phyloP scores from a whole-genome alignment of 2,329 filamentous ascomycete genomes.

The Rachicladosporium sp. region DNA sequence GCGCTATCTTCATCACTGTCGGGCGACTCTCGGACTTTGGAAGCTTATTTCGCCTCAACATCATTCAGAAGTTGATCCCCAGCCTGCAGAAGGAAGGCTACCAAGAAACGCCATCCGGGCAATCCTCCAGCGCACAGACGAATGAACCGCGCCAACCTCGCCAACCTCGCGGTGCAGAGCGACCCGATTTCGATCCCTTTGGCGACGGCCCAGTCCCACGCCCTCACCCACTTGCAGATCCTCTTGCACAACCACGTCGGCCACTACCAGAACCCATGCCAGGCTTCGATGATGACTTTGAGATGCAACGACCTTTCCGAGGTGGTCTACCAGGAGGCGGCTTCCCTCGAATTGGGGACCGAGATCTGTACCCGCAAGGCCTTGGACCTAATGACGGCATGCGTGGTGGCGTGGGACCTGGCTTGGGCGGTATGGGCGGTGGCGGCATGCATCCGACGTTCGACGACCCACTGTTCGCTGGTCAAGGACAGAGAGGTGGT shows the following conservation, averaged over 20 bases:
- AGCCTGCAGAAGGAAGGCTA: constrained; percentile 68
- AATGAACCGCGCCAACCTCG: constrained; percentile 9
- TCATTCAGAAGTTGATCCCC: constrained; percentile 76
- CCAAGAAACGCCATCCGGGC: constrained; percentile 39
- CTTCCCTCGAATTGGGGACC: constrained; percentile 55
- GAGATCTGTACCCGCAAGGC: constrained; percentile 78
- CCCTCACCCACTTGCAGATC: constrained; percentile 48
- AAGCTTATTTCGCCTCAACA: constrained; percentile 58
- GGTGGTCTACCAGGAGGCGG: constrained; percentile 26
- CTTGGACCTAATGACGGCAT: constrained; percentile 78
- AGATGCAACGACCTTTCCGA: constrained; percentile 58
- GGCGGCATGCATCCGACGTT: constrained; percentile 95
- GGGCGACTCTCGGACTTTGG: constrained; percentile 59
- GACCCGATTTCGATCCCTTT: constrained; percentile 33
- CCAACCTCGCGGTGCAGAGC: constrained; percentile 11
- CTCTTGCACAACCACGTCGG: constrained; percentile 49
- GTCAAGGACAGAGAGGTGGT: constrained; percentile 32
- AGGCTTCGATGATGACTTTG: constrained; percentile 85
- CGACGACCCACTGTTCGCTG: constrained; percentile 73
- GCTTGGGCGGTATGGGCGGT: constrained; percentile 43
- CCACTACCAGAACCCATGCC: constrained; percentile 66
- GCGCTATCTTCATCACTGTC: constrained; percentile 55
- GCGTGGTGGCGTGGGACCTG: constrained; percentile 46
- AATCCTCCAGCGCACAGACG: constrained; percentile 6
- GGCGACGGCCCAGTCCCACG: constrained; percentile 41